Evolutionary conservation across 768 basidiomycete genomes (phyloP), one percentile per base, ranked within the genome.

Genomic region (Sutorius australiensis): DNA sequence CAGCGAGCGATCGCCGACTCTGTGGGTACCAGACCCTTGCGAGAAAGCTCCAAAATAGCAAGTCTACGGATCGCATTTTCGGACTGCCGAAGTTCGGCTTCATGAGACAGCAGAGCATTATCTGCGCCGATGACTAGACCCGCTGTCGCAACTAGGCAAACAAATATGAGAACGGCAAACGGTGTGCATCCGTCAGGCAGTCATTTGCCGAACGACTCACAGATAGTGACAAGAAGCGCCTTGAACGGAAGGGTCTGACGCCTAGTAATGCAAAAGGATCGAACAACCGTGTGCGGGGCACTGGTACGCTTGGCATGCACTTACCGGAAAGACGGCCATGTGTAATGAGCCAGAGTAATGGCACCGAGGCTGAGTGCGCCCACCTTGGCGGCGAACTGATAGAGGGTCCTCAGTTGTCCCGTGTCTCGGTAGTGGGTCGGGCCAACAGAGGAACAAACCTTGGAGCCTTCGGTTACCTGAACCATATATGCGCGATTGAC

Each of bases 1-100:
- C 92, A 95, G 66, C 82, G 83, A 31, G 82, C 76, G 31, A 94
- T 93, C 56, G 88, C 90, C 9, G 87, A 82, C 68, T 95, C 92
- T 7, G 91, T 92, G 2, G 83, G 82, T 48, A 94, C 79, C 40
- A 88, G 73, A 24, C 92, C 92, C 54, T 81, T 80, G 36, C 82
- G 77, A 16, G 86, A 82, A 43, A 95, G 78, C 50, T 90, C 89
- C 32, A 85, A 73, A 38, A 87, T 77, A 10, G 92, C 92, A 66
- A 89, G 77, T 47, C 81, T 77, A 34, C 92, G 82, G 36, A 93
- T 70, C 13, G 76, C 70, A 56, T 86, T 82, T 65, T 94, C 90
- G 51, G 81, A 77, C 53, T 74, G 70, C 28, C 92, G 81, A 58
- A 86, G 76, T 42, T 76, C 70, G 40, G 76, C 76, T 71, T 93